Evolutionary conservation across 208 protist genomes (phyloP).

Genomic region (Borovskyia barvae): DNA sequence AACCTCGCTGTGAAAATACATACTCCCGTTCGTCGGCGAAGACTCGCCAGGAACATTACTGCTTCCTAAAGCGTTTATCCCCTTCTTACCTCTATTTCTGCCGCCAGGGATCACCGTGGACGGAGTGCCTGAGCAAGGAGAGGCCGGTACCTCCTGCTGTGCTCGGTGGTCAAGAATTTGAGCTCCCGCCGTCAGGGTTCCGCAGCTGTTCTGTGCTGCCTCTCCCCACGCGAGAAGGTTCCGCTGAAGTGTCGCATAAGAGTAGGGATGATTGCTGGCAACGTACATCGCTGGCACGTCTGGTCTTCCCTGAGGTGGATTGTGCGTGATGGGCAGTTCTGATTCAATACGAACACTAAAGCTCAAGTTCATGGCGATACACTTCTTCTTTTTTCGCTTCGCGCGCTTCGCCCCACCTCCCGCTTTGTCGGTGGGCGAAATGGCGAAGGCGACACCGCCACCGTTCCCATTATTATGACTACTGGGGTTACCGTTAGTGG

Average conservation of each 20-base stretch:
- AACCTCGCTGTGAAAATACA: constrained; percentile 88
- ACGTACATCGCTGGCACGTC: constrained; percentile 77
- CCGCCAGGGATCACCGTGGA: neutral
- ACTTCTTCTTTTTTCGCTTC: constrained; percentile 55
- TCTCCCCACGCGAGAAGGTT: constrained; percentile 64
- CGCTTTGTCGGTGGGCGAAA: constrained; percentile 9
- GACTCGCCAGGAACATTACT: neutral
- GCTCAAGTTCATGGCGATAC: constrained; percentile 74
- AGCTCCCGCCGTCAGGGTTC: constrained; percentile 8
- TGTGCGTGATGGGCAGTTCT: constrained; percentile 37
- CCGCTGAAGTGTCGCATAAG: constrained; percentile 69
- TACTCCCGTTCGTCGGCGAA: neutral
- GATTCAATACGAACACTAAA: constrained; percentile 78
- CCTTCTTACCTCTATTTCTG: neutral
- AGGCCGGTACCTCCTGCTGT: too few species aligned
- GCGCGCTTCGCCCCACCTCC: constrained; percentile 27
- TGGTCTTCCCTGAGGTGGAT: constrained; percentile 47
- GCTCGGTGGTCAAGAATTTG: neutral
- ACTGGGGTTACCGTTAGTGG: neutral
- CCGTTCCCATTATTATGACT: neutral
- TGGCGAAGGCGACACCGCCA: constrained; percentile 21
- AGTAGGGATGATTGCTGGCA: constrained; percentile 92
- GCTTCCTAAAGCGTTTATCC: neutral
- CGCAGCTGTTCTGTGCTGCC: constrained; percentile 14
- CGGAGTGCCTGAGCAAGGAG: neutral